Percentiles rank a stretch among this genome's conserved stretches.
These are phyloP conservation scores for Picea mariana DNA, from an alignment of 83 land plant genomes.

Conservation along the genomic window DNA sequence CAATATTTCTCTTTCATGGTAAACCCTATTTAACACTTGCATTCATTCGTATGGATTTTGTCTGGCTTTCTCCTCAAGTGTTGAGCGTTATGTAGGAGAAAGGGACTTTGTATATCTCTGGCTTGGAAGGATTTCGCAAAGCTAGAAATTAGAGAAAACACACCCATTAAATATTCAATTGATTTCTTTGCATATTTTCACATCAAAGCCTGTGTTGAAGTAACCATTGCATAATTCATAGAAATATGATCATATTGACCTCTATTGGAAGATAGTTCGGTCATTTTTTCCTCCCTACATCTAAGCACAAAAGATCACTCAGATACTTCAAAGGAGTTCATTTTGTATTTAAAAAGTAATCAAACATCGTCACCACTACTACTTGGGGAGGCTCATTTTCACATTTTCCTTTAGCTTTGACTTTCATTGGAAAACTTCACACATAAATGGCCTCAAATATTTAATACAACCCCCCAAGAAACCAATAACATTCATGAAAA, in stretches of 20 bases:
- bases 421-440: slow-evolving; percentile 52
- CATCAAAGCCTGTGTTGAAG: not conserved
- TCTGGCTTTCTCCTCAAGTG: slow-evolving; percentile 67
- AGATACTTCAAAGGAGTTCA: slow-evolving; percentile 31
- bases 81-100: slow-evolving; percentile 40
- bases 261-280: slow-evolving; percentile 76
- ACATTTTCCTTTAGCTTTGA: slow-evolving; percentile 26
- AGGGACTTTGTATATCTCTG: slow-evolving; percentile 79
- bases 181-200: not conserved
- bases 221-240: not conserved
- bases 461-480: not conserved
- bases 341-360: slow-evolving; percentile 51
- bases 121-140: slow-evolving; percentile 54
- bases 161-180: too few relatives aligned
- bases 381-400: slow-evolving; percentile 25
- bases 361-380: slow-evolving; percentile 55
- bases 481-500: not conserved
- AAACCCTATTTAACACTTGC: slow-evolving; percentile 36
- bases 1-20: too few relatives aligned
- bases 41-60: slow-evolving; percentile 72
- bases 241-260: slow-evolving; percentile 23
- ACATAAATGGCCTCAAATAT: not conserved
- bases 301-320: slow-evolving; percentile 57
- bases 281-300: slow-evolving; percentile 69
- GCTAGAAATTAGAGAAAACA: too few relatives aligned